Evolutionary conservation across 768 basidiomycete genomes (phyloP).

Genomic region (Russula abietina): DNA sequence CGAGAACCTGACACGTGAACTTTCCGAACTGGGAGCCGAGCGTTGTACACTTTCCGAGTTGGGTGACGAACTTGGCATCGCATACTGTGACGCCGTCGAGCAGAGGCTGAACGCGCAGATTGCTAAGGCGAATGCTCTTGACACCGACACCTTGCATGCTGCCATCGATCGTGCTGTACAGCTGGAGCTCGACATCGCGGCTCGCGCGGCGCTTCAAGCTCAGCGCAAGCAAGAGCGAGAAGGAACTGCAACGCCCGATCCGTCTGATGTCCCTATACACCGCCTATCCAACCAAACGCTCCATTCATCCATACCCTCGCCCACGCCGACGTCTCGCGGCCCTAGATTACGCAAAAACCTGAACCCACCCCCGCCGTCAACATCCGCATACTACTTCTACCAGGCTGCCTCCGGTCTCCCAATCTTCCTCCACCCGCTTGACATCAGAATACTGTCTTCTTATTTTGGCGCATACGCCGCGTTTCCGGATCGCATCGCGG

Average conservation of each 20-base stretch:
- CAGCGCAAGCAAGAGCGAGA: constrained; percentile 30
- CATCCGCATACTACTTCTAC: constrained; percentile 92
- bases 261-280: constrained; percentile 50
- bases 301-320: constrained; percentile 10
- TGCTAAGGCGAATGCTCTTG: constrained; percentile 69
- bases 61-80: constrained; percentile 69
- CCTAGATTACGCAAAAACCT: constrained; percentile 68
- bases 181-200: constrained; percentile 49
- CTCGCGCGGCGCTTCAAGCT: constrained; percentile 31
- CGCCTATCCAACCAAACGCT: constrained; percentile 40
- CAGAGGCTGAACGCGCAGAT: constrained; percentile 74
- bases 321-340: constrained; percentile 35
- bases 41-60: constrained; percentile 55
- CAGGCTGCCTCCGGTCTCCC: constrained; percentile 89
- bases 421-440: constrained; percentile 90
- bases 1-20: constrained; percentile 62
- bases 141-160: constrained; percentile 56
- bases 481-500: constrained; percentile 76
- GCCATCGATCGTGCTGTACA: constrained; percentile 59
- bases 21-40: constrained; percentile 68
- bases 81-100: constrained; percentile 76
- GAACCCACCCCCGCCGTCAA: constrained; percentile 81
- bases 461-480: constrained; percentile 75
- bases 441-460: constrained; percentile 86
- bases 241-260: constrained; percentile 13